Base-by-base conservation (phyloP, 2,329 filamentous ascomycete genomes). In the Alternaria brassicae region DNA sequence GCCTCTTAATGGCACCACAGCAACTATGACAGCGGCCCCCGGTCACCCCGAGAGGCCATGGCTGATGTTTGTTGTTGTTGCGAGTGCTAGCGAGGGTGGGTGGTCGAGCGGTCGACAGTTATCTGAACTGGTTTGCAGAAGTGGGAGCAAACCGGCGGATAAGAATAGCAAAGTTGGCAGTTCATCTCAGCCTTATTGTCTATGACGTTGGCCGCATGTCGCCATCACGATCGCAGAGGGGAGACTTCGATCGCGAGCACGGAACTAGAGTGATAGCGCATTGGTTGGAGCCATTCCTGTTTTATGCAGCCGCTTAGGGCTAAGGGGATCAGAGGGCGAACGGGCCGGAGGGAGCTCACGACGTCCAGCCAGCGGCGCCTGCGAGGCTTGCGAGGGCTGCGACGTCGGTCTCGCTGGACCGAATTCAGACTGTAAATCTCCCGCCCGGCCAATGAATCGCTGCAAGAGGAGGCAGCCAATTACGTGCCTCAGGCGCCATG, bases 181-280 rank as follows among this genome's bases (percentile, higher is more conserved):
- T 52, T 52, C 59, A 60, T 60, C 47, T 61, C 60, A 69, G 61
- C 49, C 58, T 66, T 67, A 60, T 68, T 66, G 67, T 34, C 58
- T 64, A 75, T 77, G 74, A 77, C 74, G 74, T 75, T 65, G 53
- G 55, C 53, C 48, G 34, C 37, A 58, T 61, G 51, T 67, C 58
- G 65, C 55, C 63, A 74, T 74, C 64, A 67, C 59, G 71, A 76
- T 73, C 61, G 25, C 53, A 63, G 61, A 61, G 68, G 60, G 60
- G 64, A 62, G 30, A 66, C 58, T 55, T 70, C 71, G 73, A 75
- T 74, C 68, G 55, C 62, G 59, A 68, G 58, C 58, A 66, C 27
- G 59, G 56, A 56, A 67, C 66, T 67, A 70, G 58, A 60, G 59
- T 23, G 62, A 62, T 44, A 63, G 67, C 60, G 63, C 61, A 66